Percentiles rank a stretch among this genome's conserved stretches.
phyloP scores from a whole-genome alignment of 2,329 filamentous ascomycete species.

The Paraconiothyrium brasiliense region DNA sequence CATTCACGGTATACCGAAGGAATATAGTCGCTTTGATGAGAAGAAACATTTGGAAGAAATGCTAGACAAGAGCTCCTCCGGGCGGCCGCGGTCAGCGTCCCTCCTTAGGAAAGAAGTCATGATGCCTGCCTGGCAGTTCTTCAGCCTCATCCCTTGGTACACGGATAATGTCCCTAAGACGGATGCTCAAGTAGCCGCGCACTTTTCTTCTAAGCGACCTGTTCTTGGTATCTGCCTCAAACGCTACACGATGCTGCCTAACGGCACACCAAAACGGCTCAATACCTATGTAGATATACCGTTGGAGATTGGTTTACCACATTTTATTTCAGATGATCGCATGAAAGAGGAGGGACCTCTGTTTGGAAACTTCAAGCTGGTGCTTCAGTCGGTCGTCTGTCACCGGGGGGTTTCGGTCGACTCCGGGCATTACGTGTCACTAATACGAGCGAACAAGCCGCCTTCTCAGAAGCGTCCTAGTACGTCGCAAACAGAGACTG shows the following conservation, averaged over 20 bases:
- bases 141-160: conserved; percentile 95
- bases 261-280: conserved; percentile 74
- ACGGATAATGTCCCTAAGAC: conserved; percentile 71
- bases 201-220: conserved; percentile 83
- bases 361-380: conserved; percentile 90
- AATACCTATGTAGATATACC: conserved; percentile 93
- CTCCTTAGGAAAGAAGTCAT: conserved; percentile 79
- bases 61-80: conserved; percentile 41
- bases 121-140: conserved; percentile 98
- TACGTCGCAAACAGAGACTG: conserved; percentile 57
- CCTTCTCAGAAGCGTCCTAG: conserved; percentile 44
- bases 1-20: conserved; percentile 46
- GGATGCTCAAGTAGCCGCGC: conserved; percentile 85
- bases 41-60: conserved; percentile 57
- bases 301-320: conserved; percentile 80
- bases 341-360: conserved; percentile 72
- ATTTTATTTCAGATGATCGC: conserved; percentile 86
- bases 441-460: conserved; percentile 75
- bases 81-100: conserved; percentile 49
- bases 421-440: conserved; percentile 89
- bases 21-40: conserved; percentile 61
- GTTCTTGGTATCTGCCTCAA: conserved; percentile 94
- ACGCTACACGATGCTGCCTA: conserved; percentile 79
- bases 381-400: conserved; percentile 90
- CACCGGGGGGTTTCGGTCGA: conserved; percentile 87